Percentiles rank a stretch among this genome's conserved stretches.
phyloP scores from a whole-genome alignment of 2,329 filamentous ascomycete species.

The Dactylellina haptotyla region DNA sequence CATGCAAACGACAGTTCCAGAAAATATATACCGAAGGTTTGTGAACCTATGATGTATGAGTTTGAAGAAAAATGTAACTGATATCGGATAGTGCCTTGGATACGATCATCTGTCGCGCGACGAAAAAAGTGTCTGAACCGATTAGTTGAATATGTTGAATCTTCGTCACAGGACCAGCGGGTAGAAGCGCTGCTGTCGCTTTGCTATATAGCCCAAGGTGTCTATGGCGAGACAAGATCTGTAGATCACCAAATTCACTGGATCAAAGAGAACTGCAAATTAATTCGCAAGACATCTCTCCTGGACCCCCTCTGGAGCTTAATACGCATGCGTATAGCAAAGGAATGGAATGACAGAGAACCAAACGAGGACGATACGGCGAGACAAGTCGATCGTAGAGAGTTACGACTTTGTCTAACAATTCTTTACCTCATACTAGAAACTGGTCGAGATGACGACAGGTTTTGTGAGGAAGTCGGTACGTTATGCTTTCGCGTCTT shows the following conservation, averaged over 20 bases:
- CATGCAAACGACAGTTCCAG: constrained; percentile 80
- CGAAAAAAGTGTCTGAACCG: constrained; percentile 62
- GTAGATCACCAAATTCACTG: constrained; percentile 58
- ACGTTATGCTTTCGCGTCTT: neutral
- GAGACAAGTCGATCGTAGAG: constrained; percentile 55
- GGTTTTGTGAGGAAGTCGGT: constrained; percentile 56
- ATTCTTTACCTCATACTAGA: constrained; percentile 58
- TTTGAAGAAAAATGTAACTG: constrained; percentile 62
- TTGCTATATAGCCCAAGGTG: constrained; percentile 63
- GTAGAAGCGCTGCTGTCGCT: constrained; percentile 64
- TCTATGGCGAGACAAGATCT: constrained; percentile 59
- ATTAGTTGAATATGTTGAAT: constrained; percentile 61
- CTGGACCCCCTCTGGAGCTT: constrained; percentile 57
- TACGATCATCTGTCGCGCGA: constrained; percentile 58
- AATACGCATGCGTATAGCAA: constrained; percentile 56
- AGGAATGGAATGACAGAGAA: constrained; percentile 56
- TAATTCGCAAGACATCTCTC: constrained; percentile 55
- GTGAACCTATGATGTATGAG: constrained; percentile 74
- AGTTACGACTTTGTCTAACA: constrained; percentile 56
- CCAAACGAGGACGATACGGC: constrained; percentile 49
- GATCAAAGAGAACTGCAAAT: constrained; percentile 56
- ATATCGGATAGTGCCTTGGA: constrained; percentile 75
- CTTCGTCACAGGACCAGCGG: constrained; percentile 62
- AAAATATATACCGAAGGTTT: constrained; percentile 58
- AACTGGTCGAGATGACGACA: constrained; percentile 53